These are phyloP conservation scores for Tagetes erecta DNA, from an alignment of 129 eudicot genomes.

Conservation along the genomic window DNA sequence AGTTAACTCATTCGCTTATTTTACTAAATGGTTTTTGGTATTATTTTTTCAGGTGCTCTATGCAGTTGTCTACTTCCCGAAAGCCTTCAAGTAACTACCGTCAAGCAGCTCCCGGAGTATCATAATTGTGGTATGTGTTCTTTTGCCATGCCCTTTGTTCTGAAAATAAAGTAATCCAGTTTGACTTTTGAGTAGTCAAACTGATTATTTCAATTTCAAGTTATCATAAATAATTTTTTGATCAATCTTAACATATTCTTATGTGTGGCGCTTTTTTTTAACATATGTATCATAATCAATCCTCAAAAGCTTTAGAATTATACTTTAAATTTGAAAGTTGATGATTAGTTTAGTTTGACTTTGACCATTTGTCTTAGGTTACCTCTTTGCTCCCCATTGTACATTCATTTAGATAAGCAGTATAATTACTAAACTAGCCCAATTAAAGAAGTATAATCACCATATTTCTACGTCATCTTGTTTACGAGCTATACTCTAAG, in stretches of 20 bases:
- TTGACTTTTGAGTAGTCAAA: conserved; percentile 3
- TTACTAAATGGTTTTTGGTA: background rate
- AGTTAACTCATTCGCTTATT: background rate
- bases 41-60: conserved; percentile 48
- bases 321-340: background rate
- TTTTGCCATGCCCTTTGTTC: background rate
- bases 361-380: conserved; percentile 3
- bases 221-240: background rate
- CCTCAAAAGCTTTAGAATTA: background rate
- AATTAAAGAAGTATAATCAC: background rate
- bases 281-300: background rate
- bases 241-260: conserved; percentile 1
- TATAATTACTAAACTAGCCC: background rate
- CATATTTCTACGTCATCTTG: too few relatives aligned
- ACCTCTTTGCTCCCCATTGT: background rate
- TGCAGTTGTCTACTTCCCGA: conserved; percentile 81
- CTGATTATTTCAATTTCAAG: background rate
- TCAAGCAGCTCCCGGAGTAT: conserved; percentile 68
- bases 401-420: background rate
- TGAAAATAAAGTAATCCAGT: background rate
- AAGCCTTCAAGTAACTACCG: conserved; percentile 71
- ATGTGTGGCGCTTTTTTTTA: background rate
- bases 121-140: conserved; percentile 51
- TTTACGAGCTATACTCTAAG: background rate
- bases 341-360: background rate